These are phyloP conservation scores for Fragilariopsis cylindrus DNA, from an alignment of 108 stramenopile genomes.

Conservation along the genomic window DNA sequence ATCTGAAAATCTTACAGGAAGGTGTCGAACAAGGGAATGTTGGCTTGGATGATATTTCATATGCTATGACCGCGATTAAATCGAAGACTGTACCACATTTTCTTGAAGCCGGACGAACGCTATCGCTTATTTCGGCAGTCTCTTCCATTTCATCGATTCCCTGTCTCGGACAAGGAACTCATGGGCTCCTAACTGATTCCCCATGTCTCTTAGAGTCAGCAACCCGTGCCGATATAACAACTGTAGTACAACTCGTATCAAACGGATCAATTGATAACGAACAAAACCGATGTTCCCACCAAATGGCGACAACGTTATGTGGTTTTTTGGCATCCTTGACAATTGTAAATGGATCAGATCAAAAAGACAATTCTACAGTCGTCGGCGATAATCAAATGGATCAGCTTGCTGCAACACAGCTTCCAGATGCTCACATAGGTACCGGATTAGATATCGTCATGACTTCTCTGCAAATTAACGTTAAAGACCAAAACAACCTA, in stretches of 20 bases:
- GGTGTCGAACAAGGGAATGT: conserved; percentile 22
- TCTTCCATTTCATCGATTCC: conserved; percentile 33
- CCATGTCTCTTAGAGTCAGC: conserved; percentile 18
- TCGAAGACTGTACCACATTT: conserved; percentile 24
- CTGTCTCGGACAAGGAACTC: conserved; percentile 24
- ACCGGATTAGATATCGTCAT: conserved; percentile 38
- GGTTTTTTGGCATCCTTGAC: conserved; percentile 38
- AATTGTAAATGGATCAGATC: neutral
- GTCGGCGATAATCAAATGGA: neutral
- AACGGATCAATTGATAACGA: conserved; percentile 9
- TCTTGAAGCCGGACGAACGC: conserved; percentile 27
- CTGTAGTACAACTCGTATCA: conserved; percentile 14
- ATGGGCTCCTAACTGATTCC: conserved; percentile 9
- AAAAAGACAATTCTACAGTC: neutral
- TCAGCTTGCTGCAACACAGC: neutral
- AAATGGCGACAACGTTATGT: conserved; percentile 27
- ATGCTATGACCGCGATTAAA: conserved; percentile 32
- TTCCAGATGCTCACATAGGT: conserved; percentile 27
- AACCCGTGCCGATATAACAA: conserved; percentile 16
- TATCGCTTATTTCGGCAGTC: conserved; percentile 26
- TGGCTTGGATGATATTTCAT: conserved; percentile 42
- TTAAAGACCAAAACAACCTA: neutral
- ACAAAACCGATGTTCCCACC: conserved; percentile 17
- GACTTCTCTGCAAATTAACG: neutral
- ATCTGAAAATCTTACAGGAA: conserved; percentile 36